Evolutionary conservation across 1,139 yeast species (phyloP).

Genomic region (Sugiyamaella japonica): DNA sequence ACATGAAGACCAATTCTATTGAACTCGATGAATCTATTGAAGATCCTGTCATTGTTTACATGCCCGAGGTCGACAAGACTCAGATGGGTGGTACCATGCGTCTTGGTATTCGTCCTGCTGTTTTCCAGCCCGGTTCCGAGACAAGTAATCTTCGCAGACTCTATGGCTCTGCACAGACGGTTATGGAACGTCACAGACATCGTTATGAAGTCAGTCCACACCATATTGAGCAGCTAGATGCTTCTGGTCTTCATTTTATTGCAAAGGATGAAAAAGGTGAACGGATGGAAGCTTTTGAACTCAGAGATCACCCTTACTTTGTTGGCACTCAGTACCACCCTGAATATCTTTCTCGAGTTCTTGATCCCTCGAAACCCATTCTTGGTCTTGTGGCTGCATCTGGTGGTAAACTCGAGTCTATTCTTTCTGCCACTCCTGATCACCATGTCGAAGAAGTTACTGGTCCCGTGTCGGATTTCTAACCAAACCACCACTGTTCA

Average conservation of each 20-base stretch:
- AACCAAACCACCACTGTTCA: too few species aligned
- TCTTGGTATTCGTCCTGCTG: constrained; percentile 88
- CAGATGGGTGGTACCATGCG: constrained; percentile 99
- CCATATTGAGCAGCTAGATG: constrained; percentile 67
- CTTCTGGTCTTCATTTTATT: constrained; percentile 78
- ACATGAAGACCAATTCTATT: constrained; percentile 72
- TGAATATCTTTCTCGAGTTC: constrained; percentile 91
- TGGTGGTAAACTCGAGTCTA: constrained; percentile 64
- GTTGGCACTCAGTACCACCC: constrained; percentile 99
- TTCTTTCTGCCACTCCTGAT: constrained; percentile 8
- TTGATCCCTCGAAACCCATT: constrained; percentile 96
- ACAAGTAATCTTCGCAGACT: constrained; percentile 74
- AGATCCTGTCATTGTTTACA: constrained; percentile 86
- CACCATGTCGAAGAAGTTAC: constrained; percentile 5
- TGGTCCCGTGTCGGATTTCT: constrained; percentile 14
- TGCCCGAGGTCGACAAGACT: constrained; percentile 97
- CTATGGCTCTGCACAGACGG: constrained; percentile 70
- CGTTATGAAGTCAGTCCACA: constrained; percentile 96
- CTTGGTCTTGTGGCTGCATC: constrained; percentile 95
- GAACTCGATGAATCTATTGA: constrained; percentile 70
- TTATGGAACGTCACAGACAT: constrained; percentile 96
- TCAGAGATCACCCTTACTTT: constrained; percentile 77
- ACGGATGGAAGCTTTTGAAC: constrained; percentile 93
- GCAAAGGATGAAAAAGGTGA: constrained; percentile 89
- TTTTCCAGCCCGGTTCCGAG: constrained; percentile 68